These are phyloP conservation scores for Apiospora saccharicola DNA, from an alignment of 2,329 filamentous ascomycete species.

Conservation along the genomic window DNA sequence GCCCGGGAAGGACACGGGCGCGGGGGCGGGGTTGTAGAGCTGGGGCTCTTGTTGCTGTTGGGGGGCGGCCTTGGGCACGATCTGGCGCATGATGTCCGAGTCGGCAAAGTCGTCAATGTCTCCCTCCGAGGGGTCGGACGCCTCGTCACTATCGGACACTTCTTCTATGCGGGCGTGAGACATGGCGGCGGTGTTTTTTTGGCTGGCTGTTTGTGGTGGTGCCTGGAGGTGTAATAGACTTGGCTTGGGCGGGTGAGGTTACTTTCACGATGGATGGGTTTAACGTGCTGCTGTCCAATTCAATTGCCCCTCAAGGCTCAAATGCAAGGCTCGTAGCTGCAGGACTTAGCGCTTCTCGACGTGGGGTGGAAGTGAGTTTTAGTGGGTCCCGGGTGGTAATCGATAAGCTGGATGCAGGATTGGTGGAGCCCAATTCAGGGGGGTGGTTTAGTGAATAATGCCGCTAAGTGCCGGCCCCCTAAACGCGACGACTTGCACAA, in stretches of 20 bases:
- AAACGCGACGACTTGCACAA: not conserved
- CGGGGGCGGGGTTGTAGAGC: slow-evolving; percentile 31
- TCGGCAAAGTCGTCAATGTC: slow-evolving; percentile 74
- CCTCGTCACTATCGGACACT: slow-evolving; percentile 72
- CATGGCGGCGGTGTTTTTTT: slow-evolving; percentile 57
- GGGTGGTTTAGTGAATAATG: not conserved
- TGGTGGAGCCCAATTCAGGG: not conserved
- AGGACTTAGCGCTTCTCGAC: not conserved
- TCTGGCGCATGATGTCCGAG: slow-evolving; percentile 61
- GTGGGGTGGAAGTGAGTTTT: not conserved
- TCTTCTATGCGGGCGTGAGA: slow-evolving; percentile 92
- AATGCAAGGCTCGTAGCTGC: not conserved
- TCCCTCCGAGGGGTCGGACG: slow-evolving; percentile 86
- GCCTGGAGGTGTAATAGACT: not conserved
- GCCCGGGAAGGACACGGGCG: slow-evolving; percentile 32
- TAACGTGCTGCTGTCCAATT: not conserved
- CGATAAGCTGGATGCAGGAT: not conserved
- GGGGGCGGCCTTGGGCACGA: slow-evolving; percentile 45
- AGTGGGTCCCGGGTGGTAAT: slow-evolving; percentile 2
- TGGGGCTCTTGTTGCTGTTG: slow-evolving; percentile 39
- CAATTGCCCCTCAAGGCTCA: not conserved
- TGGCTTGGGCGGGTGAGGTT: not conserved
- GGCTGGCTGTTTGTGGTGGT: not conserved
- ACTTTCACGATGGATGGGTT: not conserved
- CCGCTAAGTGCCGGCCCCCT: not conserved